Percentiles rank a stretch among this genome's conserved stretches.
Conservation (phyloP, 495 filamentous ascomycete genomes). For the Daldinia decipiens region DNA sequence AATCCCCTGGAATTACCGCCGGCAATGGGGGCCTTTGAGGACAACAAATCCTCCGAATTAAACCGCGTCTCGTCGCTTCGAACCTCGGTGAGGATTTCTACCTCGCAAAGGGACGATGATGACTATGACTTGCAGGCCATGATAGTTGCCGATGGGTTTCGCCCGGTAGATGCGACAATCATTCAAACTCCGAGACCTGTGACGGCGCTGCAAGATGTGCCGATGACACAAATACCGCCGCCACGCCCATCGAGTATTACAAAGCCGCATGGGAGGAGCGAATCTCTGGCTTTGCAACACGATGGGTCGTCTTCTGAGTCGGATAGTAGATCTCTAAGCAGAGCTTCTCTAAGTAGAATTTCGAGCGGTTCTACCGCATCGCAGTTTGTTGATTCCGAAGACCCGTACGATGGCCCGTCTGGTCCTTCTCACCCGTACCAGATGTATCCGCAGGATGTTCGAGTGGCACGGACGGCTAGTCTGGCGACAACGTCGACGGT, state of each 20-base stretch:
- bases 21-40: conserved; percentile 50
- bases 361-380: conserved; percentile 51
- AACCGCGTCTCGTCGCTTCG: conserved; percentile 52
- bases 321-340: conserved; percentile 30
- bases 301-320: conserved; percentile 52
- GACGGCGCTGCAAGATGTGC: conserved; percentile 28
- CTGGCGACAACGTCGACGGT: conserved; percentile 68
- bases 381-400: conserved; percentile 63
- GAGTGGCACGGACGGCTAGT: conserved; percentile 70
- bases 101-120: conserved; percentile 47
- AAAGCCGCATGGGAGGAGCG: conserved; percentile 54
- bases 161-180: conserved; percentile 51
- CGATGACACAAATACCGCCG: conserved; percentile 41
- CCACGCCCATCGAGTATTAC: conserved; percentile 59
- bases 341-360: conserved; percentile 36
- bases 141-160: conserved; percentile 59
- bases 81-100: conserved; percentile 47
- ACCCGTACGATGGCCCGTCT: conserved; percentile 67
- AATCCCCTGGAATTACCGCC: conserved; percentile 22
- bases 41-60: conserved; percentile 46
- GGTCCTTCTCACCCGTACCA: conserved; percentile 90
- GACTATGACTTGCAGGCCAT: conserved; percentile 55
- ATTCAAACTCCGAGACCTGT: conserved; percentile 36
- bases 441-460: conserved; percentile 83
- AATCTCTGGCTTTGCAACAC: conserved; percentile 55